Conservation (phyloP, 768 basidiomycete genomes). For the Lyophyllum semitale region DNA sequence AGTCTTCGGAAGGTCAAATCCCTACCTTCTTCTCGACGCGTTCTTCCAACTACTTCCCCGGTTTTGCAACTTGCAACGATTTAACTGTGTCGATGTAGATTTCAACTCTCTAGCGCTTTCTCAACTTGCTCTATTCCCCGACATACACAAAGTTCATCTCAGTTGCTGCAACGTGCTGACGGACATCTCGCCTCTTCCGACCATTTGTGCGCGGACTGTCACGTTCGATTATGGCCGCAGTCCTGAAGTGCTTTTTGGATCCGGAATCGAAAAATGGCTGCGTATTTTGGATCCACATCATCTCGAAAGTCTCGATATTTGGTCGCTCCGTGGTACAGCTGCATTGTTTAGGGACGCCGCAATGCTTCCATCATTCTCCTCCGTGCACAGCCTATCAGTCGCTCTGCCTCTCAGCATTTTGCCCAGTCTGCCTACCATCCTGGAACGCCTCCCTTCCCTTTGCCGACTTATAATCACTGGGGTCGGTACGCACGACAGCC, state of each 20-base stretch:
- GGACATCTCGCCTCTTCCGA: background rate
- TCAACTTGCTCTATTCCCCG: background rate
- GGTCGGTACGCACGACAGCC: no score
- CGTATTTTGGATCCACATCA: background rate
- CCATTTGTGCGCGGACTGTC: background rate
- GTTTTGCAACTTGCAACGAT: background rate
- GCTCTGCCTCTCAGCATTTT: background rate
- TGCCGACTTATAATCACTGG: background rate
- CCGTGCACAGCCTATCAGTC: background rate
- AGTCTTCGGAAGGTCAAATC: background rate
- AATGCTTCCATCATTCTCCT: background rate
- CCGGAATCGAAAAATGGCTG: background rate
- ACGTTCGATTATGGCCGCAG: background rate
- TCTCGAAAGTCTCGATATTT: background rate
- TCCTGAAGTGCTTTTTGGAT: background rate
- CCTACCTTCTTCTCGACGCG: background rate
- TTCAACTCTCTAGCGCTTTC: background rate
- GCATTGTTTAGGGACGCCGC: background rate
- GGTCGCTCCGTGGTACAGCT: background rate
- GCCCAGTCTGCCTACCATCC: background rate
- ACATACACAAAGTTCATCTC: background rate
- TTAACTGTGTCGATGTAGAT: background rate
- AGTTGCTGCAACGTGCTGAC: background rate
- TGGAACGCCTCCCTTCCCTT: slow-evolving; percentile 1
- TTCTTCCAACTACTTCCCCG: slow-evolving; percentile 4